Percentiles rank a stretch among this genome's conserved stretches.
These are phyloP conservation scores for Acacia crassicarpa DNA, from an alignment of 306 rosid genomes.

Conservation along the genomic window DNA sequence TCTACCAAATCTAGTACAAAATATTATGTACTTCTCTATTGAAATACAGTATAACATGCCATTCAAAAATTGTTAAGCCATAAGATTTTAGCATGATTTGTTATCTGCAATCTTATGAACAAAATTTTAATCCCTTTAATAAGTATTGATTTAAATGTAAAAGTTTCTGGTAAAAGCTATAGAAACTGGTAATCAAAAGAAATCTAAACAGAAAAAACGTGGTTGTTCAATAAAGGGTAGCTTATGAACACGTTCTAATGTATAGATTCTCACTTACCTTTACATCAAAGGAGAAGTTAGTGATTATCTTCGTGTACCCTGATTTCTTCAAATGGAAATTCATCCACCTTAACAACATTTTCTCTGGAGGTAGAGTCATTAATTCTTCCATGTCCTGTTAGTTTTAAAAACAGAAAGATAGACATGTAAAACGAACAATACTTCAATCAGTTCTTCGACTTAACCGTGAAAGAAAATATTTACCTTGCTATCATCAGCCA, in stretches of 20 bases:
- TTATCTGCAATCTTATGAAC: background rate
- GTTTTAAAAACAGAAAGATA: conserved; percentile 28
- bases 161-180: background rate
- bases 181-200: background rate
- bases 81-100: background rate
- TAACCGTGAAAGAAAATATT: conserved; percentile 24
- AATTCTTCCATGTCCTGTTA: conserved; percentile 94
- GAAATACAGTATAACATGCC: background rate
- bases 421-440: conserved; percentile 12
- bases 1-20: background rate
- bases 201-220: background rate
- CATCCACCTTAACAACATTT: conserved; percentile 94
- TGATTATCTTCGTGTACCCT: conserved; percentile 68
- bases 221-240: conserved; percentile 2
- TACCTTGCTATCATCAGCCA: conserved; percentile 89
- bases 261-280: conserved; percentile 55
- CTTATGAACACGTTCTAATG: background rate
- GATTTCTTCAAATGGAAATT: conserved; percentile 91
- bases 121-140: background rate
- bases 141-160: background rate
- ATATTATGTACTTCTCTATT: background rate
- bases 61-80: background rate
- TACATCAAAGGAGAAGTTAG: conserved; percentile 92
- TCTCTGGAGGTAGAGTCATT: conserved; percentile 95
- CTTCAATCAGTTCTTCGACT: background rate